Base-by-base conservation (phyloP, 257 asterid genomes). In the Rehmannia glutinosa region DNA sequence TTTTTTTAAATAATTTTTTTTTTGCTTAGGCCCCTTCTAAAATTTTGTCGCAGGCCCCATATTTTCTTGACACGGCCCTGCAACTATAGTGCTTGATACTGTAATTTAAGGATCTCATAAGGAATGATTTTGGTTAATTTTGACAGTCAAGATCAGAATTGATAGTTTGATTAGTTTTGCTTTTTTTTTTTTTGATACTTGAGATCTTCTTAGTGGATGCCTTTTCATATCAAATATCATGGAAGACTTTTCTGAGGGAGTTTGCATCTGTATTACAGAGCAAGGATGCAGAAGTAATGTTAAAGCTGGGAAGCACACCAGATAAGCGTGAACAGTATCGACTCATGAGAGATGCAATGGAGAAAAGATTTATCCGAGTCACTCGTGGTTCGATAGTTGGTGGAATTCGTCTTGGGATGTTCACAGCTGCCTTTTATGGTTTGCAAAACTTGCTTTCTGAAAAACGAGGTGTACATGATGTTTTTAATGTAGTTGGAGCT, bases 341-440 rank as follows among this genome's bases (percentile, higher is more conserved):
- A 62, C 82, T 94, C 45, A 91, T 91, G 97, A 78, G 97, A 74
- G 99, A 94, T 81, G 97, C 99, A 4, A 94, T 91, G 97, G 99
- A 94, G 78, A 91, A 91, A 73, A 88, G 97, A 79, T 94, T 88
- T 73, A 68, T 94, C 33, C 87, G 84, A 64, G 97, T 94, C 59
- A 74, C 97, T 69, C 97, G 91, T 61, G 99, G 99, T 67, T 94
- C 99, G 23, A 82, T 94, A 70, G 85, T 94, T 54, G 99, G 99
- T 69, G 97, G 99, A 51, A 76, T 94, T 50, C 92, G 99, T 63
- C 97, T 94, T 67, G 99, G 99, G 61, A 85, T 90, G 91, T 94
- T 91, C 53, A 91, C 96, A 58, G 99, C 96, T 65, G 80, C 86
- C 63, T 94, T 94, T 75, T 94, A 72, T 51, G 88, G 97, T 38